Percentiles rank a stretch among this genome's conserved stretches.
Conservation (phyloP, 768 basidiomycete species). For the Termitomyces bulborhizus region DNA sequence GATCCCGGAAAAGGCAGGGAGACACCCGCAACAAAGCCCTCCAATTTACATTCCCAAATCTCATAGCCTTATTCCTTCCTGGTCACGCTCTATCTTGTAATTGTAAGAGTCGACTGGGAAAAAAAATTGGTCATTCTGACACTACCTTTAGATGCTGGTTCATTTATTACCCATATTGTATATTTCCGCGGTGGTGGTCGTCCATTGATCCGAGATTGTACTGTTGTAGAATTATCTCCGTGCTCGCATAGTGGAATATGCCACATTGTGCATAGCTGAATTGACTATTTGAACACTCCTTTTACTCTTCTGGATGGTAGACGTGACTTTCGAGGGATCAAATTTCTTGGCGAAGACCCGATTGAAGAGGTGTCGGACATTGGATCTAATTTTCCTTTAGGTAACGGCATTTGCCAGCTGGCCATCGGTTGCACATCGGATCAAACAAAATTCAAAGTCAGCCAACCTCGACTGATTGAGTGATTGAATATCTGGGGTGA, state of each 20-base stretch:
- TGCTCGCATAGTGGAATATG: not conserved
- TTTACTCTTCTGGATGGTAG: not conserved
- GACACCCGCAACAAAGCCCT: conserved; percentile 22
- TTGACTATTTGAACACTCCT: not conserved
- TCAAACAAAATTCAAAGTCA: too few species aligned
- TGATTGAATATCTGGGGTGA: too few species aligned
- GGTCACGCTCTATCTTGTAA: not conserved
- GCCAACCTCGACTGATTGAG: too few species aligned
- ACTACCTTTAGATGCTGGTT: conserved; percentile 2
- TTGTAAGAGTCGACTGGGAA: not conserved
- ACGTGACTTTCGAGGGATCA: not conserved
- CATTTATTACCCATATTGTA: conserved; percentile 8
- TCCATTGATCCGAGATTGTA: conserved; percentile 12
- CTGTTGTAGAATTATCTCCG: conserved; percentile 9
- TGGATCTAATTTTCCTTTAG: too few species aligned
- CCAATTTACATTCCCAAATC: conserved; percentile 9
- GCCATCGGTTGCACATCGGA: too few species aligned
- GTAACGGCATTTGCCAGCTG: too few species aligned
- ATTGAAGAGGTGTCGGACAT: not conserved
- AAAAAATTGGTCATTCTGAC: not conserved
- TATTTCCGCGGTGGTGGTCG: conserved; percentile 2
- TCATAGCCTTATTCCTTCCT: conserved; percentile 9
- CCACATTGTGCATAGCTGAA: conserved; percentile 1
- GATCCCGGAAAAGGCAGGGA: conserved; percentile 30
- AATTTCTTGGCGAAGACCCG: not conserved